phyloP scores from a whole-genome alignment of 2,329 filamentous ascomycete genomes.

The Calonectria hongkongensis region DNA sequence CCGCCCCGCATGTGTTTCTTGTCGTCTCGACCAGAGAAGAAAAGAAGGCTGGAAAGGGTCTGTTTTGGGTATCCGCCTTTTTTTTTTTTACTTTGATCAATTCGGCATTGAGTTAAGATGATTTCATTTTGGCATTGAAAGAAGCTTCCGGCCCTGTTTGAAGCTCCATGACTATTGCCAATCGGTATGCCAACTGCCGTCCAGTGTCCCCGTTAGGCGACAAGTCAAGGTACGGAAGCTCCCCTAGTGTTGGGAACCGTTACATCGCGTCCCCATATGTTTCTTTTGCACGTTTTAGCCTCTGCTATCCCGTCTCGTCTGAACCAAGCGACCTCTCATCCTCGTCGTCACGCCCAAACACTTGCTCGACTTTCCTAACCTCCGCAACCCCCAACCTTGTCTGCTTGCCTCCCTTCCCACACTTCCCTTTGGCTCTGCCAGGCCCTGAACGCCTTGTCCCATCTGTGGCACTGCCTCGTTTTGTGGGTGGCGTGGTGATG shows the following conservation, averaged over 20 bases:
- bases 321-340: conserved; percentile 36
- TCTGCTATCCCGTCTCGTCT: conserved; percentile 48
- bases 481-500: conserved; percentile 38
- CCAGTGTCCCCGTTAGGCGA: conserved; percentile 23
- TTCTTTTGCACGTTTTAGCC: conserved; percentile 42
- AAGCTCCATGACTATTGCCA: conserved; percentile 13
- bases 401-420: conserved; percentile 8
- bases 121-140: conserved; percentile 25
- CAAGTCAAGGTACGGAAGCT: conserved; percentile 38
- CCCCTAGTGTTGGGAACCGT: conserved; percentile 35
- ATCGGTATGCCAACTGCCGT: conserved; percentile 37
- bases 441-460: conserved; percentile 26
- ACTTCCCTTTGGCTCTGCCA: conserved; percentile 12
- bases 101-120: conserved; percentile 14
- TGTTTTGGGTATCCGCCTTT: conserved; percentile 38
- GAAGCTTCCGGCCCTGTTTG: conserved; percentile 30
- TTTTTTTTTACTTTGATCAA: conserved; percentile 17
- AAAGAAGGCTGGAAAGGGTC: conserved; percentile 7
- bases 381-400: conserved; percentile 29
- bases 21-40: conserved; percentile 27
- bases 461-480: conserved; percentile 46
- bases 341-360: conserved; percentile 16
- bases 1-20: conserved; percentile 38
- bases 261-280: conserved; percentile 41
- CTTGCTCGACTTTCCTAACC: conserved; percentile 22